phyloP scores from a whole-genome alignment of 441 rosid species.

The Omphalea diandra region DNA sequence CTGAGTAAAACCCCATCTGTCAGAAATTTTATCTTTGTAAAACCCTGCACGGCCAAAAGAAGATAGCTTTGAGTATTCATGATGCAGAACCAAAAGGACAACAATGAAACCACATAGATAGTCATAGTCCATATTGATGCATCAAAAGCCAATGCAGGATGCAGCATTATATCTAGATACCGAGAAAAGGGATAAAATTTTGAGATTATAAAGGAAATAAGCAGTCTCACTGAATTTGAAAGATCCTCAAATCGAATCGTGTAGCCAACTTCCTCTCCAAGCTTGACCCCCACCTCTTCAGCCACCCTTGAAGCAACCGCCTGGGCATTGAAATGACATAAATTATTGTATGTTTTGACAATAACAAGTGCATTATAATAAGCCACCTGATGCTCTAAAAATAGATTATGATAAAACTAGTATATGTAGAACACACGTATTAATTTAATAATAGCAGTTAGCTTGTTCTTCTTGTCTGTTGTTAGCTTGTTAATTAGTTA shows the following conservation, averaged over 20 bases:
- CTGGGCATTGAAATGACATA: constrained; percentile 38
- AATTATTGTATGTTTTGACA: too few species aligned
- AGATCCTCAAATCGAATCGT: constrained; percentile 91
- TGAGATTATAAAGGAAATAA: constrained; percentile 10
- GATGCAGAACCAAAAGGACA: constrained; percentile 2
- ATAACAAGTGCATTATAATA: too few species aligned
- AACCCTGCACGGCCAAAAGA: constrained; percentile 59
- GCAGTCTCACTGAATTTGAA: constrained; percentile 61
- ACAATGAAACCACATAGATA: constrained; percentile 3
- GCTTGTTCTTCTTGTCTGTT: too few species aligned
- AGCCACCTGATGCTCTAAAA: too few species aligned
- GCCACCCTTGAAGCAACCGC: constrained; percentile 97
- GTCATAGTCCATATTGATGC: background rate
- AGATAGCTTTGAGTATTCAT: constrained; percentile 24
- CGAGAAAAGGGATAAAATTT: constrained; percentile 13
- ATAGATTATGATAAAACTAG: too few species aligned
- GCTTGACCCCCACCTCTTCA: constrained; percentile 93
- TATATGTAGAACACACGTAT: too few species aligned
- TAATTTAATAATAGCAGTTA: too few species aligned
- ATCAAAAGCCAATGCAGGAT: background rate
- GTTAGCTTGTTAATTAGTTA: too few species aligned
- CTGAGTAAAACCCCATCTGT: constrained; percentile 94
- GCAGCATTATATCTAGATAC: constrained; percentile 9
- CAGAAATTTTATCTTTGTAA: constrained; percentile 82
- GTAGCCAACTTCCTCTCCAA: constrained; percentile 96